Evolutionary conservation across 202 grass and related monocot species (phyloP).

Genomic region (Zizania palustris): DNA sequence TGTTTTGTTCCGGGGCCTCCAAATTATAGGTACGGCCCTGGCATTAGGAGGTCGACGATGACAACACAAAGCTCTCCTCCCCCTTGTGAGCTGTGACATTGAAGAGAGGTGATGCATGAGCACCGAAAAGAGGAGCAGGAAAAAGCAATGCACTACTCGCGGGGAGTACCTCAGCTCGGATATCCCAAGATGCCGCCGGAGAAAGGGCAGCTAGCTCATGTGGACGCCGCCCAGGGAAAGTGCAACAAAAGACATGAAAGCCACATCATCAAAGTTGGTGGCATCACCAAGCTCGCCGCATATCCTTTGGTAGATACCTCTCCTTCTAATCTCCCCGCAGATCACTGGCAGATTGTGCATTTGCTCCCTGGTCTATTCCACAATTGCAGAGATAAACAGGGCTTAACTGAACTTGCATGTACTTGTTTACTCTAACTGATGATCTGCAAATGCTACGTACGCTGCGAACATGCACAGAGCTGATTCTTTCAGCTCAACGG

Average conservation of each 20-base stretch:
- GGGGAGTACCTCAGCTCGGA: conserved; percentile 41
- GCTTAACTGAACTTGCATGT: not conserved
- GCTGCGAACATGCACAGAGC: not conserved
- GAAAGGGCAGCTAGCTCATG: conserved; percentile 30
- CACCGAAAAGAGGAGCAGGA: conserved; percentile 36
- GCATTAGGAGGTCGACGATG: conserved; percentile 25
- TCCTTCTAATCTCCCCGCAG: not conserved
- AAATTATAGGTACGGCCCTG: too few species aligned
- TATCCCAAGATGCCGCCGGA: conserved; percentile 65
- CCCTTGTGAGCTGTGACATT: not conserved
- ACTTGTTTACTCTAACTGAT: not conserved
- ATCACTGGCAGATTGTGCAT: not conserved
- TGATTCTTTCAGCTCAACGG: not conserved
- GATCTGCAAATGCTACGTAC: not conserved
- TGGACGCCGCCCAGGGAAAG: conserved; percentile 37
- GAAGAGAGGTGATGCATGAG: not conserved
- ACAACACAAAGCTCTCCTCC: conserved; percentile 2
- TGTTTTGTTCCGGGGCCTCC: too few species aligned
- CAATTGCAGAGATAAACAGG: not conserved
- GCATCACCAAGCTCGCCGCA: conserved; percentile 60
- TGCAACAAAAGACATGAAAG: conserved; percentile 34
- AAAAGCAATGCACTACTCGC: not conserved
- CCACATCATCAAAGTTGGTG: conserved; percentile 46
- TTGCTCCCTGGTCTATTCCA: not conserved
- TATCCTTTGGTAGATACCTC: conserved; percentile 65